Percentiles rank a stretch among this genome's conserved stretches.
Conservation (phyloP, 73 alveolate genomes). For the Paraurostyla sp. region DNA sequence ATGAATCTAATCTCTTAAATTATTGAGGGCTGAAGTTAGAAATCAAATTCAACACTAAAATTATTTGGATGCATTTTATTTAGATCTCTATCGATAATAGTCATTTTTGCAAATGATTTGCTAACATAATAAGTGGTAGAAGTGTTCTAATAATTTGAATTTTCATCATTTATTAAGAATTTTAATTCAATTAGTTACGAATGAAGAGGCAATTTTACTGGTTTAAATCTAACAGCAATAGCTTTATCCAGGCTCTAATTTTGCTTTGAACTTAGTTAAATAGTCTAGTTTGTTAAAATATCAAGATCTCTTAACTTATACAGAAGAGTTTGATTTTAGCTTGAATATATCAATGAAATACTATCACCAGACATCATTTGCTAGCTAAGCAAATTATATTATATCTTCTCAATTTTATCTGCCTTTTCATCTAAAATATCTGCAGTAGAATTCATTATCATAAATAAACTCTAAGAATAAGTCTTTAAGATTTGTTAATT, state of each 20-base stretch:
- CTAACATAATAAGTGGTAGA: neutral
- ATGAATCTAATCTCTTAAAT: neutral
- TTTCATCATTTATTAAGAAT: neutral
- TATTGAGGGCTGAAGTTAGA: neutral
- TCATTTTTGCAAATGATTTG: neutral
- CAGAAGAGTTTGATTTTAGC: too few relatives aligned
- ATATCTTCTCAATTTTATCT: too few relatives aligned
- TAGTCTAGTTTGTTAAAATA: too few relatives aligned
- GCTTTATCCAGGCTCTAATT: too few relatives aligned
- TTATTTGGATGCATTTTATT: neutral
- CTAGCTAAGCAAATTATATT: too few relatives aligned
- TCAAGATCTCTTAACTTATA: too few relatives aligned
- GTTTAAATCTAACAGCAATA: too few relatives aligned
- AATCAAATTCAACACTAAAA: neutral
- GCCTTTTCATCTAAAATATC: neutral
- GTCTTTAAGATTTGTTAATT: neutral
- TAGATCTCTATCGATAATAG: neutral
- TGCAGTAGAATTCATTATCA: neutral
- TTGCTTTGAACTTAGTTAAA: too few relatives aligned
- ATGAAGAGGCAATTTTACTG: too few relatives aligned
- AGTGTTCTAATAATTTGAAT: neutral
- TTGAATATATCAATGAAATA: too few relatives aligned
- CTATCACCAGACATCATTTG: too few relatives aligned
- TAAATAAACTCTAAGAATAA: neutral
- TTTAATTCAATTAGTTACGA: neutral